Conservation (phyloP, 108 stramenopile genomes). For the Cyclotella cryptica region DNA sequence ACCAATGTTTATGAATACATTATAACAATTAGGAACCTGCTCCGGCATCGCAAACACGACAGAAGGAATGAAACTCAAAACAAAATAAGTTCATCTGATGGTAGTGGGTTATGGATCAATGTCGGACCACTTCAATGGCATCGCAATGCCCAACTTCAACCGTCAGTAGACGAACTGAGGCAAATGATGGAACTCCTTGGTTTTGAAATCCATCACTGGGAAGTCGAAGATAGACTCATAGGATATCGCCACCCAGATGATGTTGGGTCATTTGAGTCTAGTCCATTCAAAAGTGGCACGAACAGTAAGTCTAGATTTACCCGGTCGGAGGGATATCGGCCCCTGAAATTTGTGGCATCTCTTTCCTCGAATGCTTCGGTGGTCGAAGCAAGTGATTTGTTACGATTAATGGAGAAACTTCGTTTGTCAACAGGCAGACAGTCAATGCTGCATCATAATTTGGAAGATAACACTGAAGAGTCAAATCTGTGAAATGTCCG, state of each 20-base stretch:
- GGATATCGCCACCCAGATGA: constrained; percentile 71
- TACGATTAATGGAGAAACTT: constrained; percentile 1
- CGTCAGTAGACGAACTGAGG: constrained; percentile 73
- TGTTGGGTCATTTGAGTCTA: constrained; percentile 9
- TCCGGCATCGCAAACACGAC: constrained; percentile 13
- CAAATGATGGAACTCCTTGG: constrained; percentile 61
- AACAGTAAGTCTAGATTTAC: constrained; percentile 13
- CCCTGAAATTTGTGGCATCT: constrained; percentile 35
- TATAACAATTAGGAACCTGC: constrained; percentile 49
- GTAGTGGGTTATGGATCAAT: constrained; percentile 80
- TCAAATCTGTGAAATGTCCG: background rate
- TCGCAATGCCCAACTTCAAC: constrained; percentile 66
- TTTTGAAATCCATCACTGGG: constrained; percentile 70
- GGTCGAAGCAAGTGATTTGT: background rate
- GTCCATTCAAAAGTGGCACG: background rate
- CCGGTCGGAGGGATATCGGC: constrained; percentile 10
- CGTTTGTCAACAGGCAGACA: constrained; percentile 14
- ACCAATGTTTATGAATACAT: constrained; percentile 84
- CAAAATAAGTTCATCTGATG: background rate
- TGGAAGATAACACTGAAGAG: background rate
- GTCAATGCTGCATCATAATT: constrained; percentile 2
- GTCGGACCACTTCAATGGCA: constrained; percentile 91
- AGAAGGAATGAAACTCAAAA: background rate
- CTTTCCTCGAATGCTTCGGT: background rate
- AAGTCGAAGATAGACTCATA: constrained; percentile 59